Base-by-base conservation (phyloP, 116 monocot species). In the Phalaenopsis hybrid region DNA sequence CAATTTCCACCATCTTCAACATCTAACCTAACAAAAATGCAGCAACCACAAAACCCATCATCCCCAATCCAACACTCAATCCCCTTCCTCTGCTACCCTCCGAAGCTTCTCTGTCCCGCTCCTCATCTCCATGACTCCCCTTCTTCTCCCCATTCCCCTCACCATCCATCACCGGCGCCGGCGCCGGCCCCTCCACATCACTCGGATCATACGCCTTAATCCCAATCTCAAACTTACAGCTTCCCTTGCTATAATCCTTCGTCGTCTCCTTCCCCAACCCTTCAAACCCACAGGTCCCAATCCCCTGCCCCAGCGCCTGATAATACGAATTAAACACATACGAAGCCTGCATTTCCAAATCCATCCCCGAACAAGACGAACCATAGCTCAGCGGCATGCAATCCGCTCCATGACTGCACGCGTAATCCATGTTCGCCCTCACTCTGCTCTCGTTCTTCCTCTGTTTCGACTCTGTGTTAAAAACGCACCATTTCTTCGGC, bases 241-340 rank as follows among this genome's bases (percentile, higher is more conserved):
- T 81, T 4, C 43, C 78, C 4, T 6, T 11, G 15, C 85, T 85
- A 0, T 86, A 82, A 33, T 91, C 85, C 57, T 63, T 68, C 6
- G 37, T 80, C 6, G 81, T 83, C 48, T 86, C 85, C 86, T 83
- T 86, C 31, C 79, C 91, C 81, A 91, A 31, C 1, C 88, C 88
- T 1, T 78, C 61, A 61, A 91, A 91, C 15, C 84, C 83, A 65
- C 91, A 91, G 1, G 88, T 85, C 74, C 88, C 77, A 13, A 77
- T 86, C 48, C 86, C 88, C 78, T 91, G 91, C 20, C 88, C 88
- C 69, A 83, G 76, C 68, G 81, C 83, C 82, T 91, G 91, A 81
- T 87, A 91, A 75, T 91, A 91, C 51, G 79, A 78, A 70, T 88
- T 91, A 79, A 91, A 91, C 1, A 85, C 91, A 57, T 91, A 91